A percentile compares a stretch with the other conserved stretches of the same genome.
These are phyloP conservation scores for Talaromyces sp. DNA, from an alignment of 2,329 filamentous ascomycete genomes.

Conservation along the genomic window DNA sequence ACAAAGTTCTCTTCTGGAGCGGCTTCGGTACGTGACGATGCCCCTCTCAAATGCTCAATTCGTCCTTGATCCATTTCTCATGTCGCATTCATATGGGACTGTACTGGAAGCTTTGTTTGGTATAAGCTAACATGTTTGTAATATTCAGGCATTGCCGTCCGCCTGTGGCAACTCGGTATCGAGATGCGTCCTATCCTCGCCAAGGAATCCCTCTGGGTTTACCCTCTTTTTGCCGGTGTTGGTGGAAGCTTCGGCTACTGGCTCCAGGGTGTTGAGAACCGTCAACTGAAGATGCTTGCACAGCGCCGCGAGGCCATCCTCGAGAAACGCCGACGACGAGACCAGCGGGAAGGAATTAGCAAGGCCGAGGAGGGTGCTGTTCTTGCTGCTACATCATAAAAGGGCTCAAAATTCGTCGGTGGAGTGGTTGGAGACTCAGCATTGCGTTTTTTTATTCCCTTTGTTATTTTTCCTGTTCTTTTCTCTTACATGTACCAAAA, in stretches of 20 bases:
- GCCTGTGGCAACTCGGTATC: constrained; percentile 96
- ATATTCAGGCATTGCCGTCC: constrained; percentile 77
- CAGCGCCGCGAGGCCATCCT: constrained; percentile 79
- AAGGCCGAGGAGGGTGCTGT: constrained; percentile 37
- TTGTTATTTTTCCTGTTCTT: constrained; percentile 16
- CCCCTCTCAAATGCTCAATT: constrained; percentile 4
- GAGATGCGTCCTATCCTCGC: constrained; percentile 97
- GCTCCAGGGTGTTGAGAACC: constrained; percentile 85
- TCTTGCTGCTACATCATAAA: constrained; percentile 43
- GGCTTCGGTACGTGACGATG: constrained; percentile 75
- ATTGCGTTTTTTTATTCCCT: constrained; percentile 24
- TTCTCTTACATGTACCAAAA: constrained; percentile 36
- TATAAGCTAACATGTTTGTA: constrained; percentile 14
- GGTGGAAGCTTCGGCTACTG: constrained; percentile 96
- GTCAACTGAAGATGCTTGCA: constrained; percentile 74
- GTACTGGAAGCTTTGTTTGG: neutral
- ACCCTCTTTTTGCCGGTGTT: constrained; percentile 82
- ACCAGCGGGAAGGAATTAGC: constrained; percentile 62
- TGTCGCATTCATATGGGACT: too few relatives aligned
- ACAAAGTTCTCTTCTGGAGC: constrained; percentile 58
- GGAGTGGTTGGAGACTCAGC: constrained; percentile 17
- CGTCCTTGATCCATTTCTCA: too few relatives aligned
- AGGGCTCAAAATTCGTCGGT: constrained; percentile 13
- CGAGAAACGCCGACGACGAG: constrained; percentile 84
- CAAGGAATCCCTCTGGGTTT: constrained; percentile 81